Evolutionary conservation across 2,329 filamentous ascomycete species (phyloP), one percentile per base, ranked within the genome.

Genomic region (Raffaelea deltoideospora): DNA sequence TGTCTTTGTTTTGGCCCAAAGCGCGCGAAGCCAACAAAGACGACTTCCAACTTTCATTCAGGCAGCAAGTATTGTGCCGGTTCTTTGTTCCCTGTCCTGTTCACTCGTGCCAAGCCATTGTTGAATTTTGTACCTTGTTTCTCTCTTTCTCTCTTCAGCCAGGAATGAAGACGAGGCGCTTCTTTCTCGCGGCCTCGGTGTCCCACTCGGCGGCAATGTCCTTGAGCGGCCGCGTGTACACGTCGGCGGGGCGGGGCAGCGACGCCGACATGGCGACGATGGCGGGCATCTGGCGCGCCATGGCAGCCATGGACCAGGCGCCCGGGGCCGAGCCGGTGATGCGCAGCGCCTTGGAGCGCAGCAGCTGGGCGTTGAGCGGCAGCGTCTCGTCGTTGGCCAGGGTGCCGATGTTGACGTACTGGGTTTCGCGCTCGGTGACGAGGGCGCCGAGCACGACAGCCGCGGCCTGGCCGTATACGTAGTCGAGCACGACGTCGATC

Each of bases 401-500:
- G 1, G 54, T 51, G 5, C 69, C 69, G 37, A 73, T 65, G 35
- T 65, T 61, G 10, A 73, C 60, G 47, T 66, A 71, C 40, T 70
- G 66, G 19, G 69, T 55, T 0, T 63, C 56, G 26, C 27, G 26
- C 11, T 21, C 19, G 22, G 48, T 49, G 14, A 13, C 34, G 6
- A 69, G 46, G 4, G 56, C 57, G 5, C 49, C 45, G 8, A 72
- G 52, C 10, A 65, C 49, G 5, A 59, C 57, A 10, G 55, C 44
- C 0, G 60, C 50, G 14, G 61, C 55, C 0, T 57, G 53, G 0
- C 69, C 70, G 50, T 67, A 73, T 8, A 76, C 52, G 45, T 72
- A 76, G 46, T 76, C 69, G 2, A 76, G 52, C 4, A 75, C 58
- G 3, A 74, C 57, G 41, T 75, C 68, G 23, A 63, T 61, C 26